Conservation (phyloP, 164 flowering plant species). For the Kalanchoe fedtschenkoi region DNA sequence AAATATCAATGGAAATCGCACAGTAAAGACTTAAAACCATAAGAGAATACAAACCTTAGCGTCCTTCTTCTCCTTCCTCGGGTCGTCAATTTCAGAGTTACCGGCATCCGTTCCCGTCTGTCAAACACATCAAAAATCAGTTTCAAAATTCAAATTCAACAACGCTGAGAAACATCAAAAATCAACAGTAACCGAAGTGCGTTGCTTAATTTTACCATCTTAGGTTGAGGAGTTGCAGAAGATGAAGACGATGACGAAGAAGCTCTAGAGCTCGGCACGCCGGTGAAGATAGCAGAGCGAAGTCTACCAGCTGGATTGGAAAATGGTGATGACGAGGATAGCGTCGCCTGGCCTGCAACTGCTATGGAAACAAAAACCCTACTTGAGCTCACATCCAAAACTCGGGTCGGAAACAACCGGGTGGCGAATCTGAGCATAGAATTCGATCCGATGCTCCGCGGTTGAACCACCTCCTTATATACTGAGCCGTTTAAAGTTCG, state of each 20-base stretch:
- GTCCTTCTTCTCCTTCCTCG: constrained; percentile 38
- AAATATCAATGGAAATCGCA: not conserved
- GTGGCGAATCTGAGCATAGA: not conserved
- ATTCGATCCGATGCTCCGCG: not conserved
- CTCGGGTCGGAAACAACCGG: not conserved
- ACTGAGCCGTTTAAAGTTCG: not conserved
- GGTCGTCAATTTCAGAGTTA: constrained; percentile 15
- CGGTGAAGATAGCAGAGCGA: not conserved
- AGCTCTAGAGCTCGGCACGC: not conserved
- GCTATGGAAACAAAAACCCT: not conserved
- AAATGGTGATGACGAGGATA: too few relatives aligned
- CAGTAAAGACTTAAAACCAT: too few relatives aligned
- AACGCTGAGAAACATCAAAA: too few relatives aligned
- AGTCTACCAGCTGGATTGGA: not conserved
- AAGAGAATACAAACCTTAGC: constrained; percentile 39
- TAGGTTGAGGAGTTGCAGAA: not conserved
- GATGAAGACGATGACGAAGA: not conserved
- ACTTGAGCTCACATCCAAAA: not conserved
- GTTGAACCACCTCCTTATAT: not conserved
- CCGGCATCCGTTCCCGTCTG: constrained; percentile 7
- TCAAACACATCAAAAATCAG: not conserved
- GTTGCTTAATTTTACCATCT: not conserved
- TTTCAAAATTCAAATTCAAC: not conserved
- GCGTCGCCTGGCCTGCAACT: too few relatives aligned
- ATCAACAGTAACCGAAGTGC: not conserved